Evolutionary conservation across 2,329 filamentous ascomycete species (phyloP).

Genomic region (Mariannaea sp.): DNA sequence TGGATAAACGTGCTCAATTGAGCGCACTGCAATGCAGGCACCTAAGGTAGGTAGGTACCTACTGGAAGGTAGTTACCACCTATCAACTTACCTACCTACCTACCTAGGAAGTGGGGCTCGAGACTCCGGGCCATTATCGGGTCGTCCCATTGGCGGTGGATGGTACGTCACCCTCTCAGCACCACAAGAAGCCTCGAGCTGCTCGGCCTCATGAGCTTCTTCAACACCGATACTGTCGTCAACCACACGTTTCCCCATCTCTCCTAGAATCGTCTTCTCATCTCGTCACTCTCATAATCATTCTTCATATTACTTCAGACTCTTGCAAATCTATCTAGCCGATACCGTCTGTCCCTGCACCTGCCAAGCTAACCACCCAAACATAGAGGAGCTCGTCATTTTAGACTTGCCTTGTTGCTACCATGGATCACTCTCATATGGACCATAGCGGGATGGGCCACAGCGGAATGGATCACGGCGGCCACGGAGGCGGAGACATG

Average conservation of each 20-base stretch:
- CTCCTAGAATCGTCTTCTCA: not conserved
- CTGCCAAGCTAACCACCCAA: too few species aligned
- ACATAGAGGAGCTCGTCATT: too few species aligned
- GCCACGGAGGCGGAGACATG: conserved; percentile 57
- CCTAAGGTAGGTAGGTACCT: too few species aligned
- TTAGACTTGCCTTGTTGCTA: too few species aligned
- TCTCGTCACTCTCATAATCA: not conserved
- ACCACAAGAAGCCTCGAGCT: conserved; percentile 1
- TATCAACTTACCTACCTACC: too few species aligned
- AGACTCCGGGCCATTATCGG: not conserved
- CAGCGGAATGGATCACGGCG: conserved; percentile 59
- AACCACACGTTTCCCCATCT: not conserved
- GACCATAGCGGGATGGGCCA: conserved; percentile 50
- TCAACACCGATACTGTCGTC: not conserved
- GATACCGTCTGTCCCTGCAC: too few species aligned
- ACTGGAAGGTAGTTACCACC: too few species aligned
- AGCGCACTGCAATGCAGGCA: too few species aligned
- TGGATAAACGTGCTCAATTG: too few species aligned
- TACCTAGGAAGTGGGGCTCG: too few species aligned
- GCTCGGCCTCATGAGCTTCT: not conserved
- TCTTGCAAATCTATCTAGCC: too few species aligned
- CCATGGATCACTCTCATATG: conserved; percentile 52
- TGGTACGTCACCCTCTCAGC: conserved; percentile 10
- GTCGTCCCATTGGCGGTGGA: not conserved
- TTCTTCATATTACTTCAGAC: not conserved